Evolutionary conservation across 805 yeast species (phyloP).

Genomic region (Candida palmyrensis): DNA sequence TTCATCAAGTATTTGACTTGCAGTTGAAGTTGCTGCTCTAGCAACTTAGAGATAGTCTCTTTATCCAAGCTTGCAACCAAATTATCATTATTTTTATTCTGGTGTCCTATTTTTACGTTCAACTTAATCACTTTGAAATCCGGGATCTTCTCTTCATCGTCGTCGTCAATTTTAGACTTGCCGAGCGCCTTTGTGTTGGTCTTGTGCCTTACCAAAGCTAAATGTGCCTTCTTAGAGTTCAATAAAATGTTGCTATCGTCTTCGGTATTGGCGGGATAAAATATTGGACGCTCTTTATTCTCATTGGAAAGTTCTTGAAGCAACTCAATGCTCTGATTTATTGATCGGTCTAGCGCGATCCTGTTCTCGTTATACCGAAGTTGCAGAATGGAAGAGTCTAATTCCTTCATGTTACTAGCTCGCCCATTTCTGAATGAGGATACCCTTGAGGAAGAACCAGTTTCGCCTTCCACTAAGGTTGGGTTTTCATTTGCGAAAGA

Average conservation of each 20-base stretch:
- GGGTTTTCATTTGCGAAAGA: conserved; percentile 19
- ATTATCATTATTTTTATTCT: conserved; percentile 5
- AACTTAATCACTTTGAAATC: conserved; percentile 60
- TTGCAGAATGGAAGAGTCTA: conserved; percentile 61
- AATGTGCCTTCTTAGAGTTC: conserved; percentile 46
- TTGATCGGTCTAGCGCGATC: conserved; percentile 56
- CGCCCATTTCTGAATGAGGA: not conserved
- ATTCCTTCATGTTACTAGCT: conserved; percentile 10
- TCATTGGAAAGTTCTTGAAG: conserved; percentile 49
- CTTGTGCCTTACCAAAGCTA: conserved; percentile 45
- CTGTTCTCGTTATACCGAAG: conserved; percentile 72
- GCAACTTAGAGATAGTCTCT: conserved; percentile 59
- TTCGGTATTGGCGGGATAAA: conserved; percentile 48
- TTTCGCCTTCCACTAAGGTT: conserved; percentile 26
- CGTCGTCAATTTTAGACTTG: conserved; percentile 9
- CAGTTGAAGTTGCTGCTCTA: conserved; percentile 63
- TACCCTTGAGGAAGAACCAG: conserved; percentile 13
- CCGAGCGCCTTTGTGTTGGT: conserved; percentile 9
- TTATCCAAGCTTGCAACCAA: conserved; percentile 50
- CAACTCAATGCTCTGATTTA: conserved; percentile 47
- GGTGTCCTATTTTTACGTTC: conserved; percentile 48
- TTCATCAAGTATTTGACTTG: conserved; percentile 64
- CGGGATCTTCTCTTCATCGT: conserved; percentile 20
- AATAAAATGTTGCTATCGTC: conserved; percentile 26
- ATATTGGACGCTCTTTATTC: conserved; percentile 56